Percentiles rank a stretch among this genome's conserved stretches.
phyloP scores from a whole-genome alignment of 2,329 filamentous ascomycete species.

The Verticillium tricorpus region DNA sequence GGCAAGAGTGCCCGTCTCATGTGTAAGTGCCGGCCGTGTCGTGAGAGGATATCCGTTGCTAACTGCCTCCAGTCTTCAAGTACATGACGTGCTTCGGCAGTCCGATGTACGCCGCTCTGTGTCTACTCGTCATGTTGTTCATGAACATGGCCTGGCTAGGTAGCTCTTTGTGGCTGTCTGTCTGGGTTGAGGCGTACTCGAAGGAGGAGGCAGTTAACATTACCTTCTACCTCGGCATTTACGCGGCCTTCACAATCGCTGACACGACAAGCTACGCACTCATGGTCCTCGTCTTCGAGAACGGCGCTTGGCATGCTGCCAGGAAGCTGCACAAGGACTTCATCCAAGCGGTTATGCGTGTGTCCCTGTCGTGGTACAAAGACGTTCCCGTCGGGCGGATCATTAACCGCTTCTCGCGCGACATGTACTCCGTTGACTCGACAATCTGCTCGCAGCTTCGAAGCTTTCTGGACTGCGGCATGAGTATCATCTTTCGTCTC shows the following conservation, averaged over 20 bases:
- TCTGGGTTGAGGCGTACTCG: constrained; percentile 49
- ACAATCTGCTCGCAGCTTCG: constrained; percentile 40
- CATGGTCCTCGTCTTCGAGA: constrained; percentile 44
- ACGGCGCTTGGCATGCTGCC: constrained; percentile 53
- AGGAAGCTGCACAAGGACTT: constrained; percentile 47
- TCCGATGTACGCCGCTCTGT: constrained; percentile 34
- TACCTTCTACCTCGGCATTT: constrained; percentile 50
- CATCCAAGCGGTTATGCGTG: constrained; percentile 46
- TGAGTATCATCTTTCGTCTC: constrained; percentile 40
- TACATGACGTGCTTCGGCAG: constrained; percentile 49
- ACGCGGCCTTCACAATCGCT: constrained; percentile 38
- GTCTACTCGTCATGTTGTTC: constrained; percentile 33
- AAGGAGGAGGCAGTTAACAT: constrained; percentile 37
- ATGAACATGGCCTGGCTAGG: constrained; percentile 36
- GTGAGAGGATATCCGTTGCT: constrained; percentile 8
- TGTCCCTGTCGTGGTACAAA: constrained; percentile 54
- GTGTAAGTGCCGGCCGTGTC: constrained; percentile 25
- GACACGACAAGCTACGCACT: constrained; percentile 38
- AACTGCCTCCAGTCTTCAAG: constrained; percentile 32
- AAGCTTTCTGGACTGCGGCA: constrained; percentile 32
- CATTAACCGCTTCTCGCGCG: constrained; percentile 52
- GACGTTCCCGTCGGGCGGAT: constrained; percentile 47
- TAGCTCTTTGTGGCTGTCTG: constrained; percentile 43
- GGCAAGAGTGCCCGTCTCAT: constrained; percentile 39
- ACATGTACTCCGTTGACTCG: constrained; percentile 52